Percentiles rank a stretch among this genome's conserved stretches.
phyloP scores from a whole-genome alignment of 139 green algal genomes.

The Haematococcus lacustris region DNA sequence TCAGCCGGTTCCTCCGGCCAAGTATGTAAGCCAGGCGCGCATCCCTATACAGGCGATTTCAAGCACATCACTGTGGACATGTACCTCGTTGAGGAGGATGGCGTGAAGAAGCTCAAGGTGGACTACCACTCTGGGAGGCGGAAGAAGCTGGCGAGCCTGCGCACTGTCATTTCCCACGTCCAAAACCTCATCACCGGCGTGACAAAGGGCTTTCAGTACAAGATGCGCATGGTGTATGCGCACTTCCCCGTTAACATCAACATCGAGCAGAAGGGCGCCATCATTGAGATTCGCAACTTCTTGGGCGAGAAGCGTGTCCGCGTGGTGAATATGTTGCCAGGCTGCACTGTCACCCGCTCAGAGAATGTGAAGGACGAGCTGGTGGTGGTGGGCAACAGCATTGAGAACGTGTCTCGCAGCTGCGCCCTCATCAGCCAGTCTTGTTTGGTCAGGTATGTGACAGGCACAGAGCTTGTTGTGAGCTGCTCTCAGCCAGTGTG shows the following conservation, averaged over 20 bases:
- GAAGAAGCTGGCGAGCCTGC: conserved; percentile 88
- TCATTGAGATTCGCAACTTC: conserved; percentile 98
- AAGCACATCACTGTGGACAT: conserved; percentile 85
- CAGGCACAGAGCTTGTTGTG: too few relatives aligned
- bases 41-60: conserved; percentile 70
- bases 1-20: not conserved
- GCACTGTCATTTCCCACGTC: conserved; percentile 84
- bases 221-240: conserved; percentile 98
- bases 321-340: conserved; percentile 85
- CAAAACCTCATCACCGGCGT: conserved; percentile 77
- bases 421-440: conserved; percentile 87
- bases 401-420: conserved; percentile 88
- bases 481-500: too few relatives aligned
- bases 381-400: conserved; percentile 86
- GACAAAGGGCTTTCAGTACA: conserved; percentile 90
- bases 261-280: conserved; percentile 71
- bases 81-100: conserved; percentile 74
- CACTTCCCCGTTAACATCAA: conserved; percentile 99
- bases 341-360: conserved; percentile 71
- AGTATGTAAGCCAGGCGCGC: not conserved
- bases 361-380: conserved; percentile 96
- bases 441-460: conserved; percentile 47
- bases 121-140: conserved; percentile 84
- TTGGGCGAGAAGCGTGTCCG: conserved; percentile 97
- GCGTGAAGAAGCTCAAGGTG: conserved; percentile 63